Evolutionary conservation across 305 asterid species (phyloP), one percentile per base, ranked within the genome.

Genomic region (Fraxinus ornus): DNA sequence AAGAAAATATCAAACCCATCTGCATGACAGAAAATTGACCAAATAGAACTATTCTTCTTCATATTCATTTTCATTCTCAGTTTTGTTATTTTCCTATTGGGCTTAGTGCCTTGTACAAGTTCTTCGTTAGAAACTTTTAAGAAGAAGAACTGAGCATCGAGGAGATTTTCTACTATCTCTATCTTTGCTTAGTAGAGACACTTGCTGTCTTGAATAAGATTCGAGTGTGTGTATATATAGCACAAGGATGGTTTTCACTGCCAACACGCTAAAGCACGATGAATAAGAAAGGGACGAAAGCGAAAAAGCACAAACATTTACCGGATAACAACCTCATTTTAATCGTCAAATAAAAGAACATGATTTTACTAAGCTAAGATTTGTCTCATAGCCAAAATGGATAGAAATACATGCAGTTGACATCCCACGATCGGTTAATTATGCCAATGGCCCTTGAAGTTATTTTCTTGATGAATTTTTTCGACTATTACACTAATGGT

Each of bases 11-110:
- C 99, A 79, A 85, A 76, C 0, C 75, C 68, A 84, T 96, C 98
- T 0, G 99, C 97, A 81, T 92, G 97, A 96, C 89, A 89, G 93
- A 94, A 94, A 77, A 94, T 91, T 10, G 92, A 88, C 12, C 87
- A 60, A 28, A 93, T 90, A 6, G 90, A 87, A 9, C 83, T 79
- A 5, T 24, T 78, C 21, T 74, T 89, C 71, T 79, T 86, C 80
- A 22, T 64, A 64, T 2, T 64, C 73, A 64, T 5, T 9, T 24
- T 64, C 72, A 21, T 0, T 5, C 21, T 22, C 73, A 22, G 30
- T 66, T 24, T 64, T 37, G 32, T 19, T 22, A 64, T 64, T 64
- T 24, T 28, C 33, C n/a, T 17, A 28, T 68, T 21, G 1, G 2
- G 76, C 36, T 26, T 10, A 2, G 21, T 2, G 19, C 10, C 36